These are phyloP conservation scores for Rugonectria rugulosa DNA, from an alignment of 2,329 filamentous ascomycete genomes.

Conservation along the genomic window DNA sequence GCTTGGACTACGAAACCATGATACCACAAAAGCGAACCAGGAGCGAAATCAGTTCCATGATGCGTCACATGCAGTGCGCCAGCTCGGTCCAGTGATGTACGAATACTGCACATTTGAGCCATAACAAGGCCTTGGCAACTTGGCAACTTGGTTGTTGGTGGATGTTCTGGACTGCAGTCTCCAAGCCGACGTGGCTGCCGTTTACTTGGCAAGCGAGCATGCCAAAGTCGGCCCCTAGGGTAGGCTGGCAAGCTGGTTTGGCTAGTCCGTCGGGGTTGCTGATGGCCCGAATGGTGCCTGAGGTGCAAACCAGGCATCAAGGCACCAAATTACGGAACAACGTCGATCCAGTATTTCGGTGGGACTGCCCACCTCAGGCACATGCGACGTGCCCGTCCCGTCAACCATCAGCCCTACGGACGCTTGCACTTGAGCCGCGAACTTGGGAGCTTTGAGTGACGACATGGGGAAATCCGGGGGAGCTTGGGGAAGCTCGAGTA, in stretches of 20 bases:
- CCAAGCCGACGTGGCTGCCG: background rate
- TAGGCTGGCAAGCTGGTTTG: background rate
- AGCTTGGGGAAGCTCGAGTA: slow-evolving; percentile 27
- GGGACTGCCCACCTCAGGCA: slow-evolving; percentile 28
- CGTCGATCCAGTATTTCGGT: slow-evolving; percentile 11
- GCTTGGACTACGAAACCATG: background rate
- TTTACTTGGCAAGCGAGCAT: background rate
- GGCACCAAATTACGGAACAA: background rate
- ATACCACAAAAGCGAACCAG: slow-evolving; percentile 1
- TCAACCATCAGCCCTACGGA: slow-evolving; percentile 40
- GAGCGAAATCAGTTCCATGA: slow-evolving; percentile 1
- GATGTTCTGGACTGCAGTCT: slow-evolving; percentile 6
- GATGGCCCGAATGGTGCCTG: slow-evolving; percentile 15
- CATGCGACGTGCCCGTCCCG: slow-evolving; percentile 23
- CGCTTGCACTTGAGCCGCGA: slow-evolving; percentile 39
- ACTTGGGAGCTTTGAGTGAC: slow-evolving; percentile 38
- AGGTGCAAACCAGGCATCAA: slow-evolving; percentile 9
- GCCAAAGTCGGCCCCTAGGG: background rate
- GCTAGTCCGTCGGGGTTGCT: background rate
- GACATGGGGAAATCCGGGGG: slow-evolving; percentile 34
- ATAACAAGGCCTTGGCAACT: slow-evolving; percentile 6
- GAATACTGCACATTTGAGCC: slow-evolving; percentile 2
- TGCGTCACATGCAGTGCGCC: slow-evolving; percentile 9
- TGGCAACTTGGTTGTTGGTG: no score
- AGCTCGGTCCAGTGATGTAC: slow-evolving; percentile 11